Conservation (phyloP, 2,329 filamentous ascomycete species). For the Phyllosticta citrichinensis region DNA sequence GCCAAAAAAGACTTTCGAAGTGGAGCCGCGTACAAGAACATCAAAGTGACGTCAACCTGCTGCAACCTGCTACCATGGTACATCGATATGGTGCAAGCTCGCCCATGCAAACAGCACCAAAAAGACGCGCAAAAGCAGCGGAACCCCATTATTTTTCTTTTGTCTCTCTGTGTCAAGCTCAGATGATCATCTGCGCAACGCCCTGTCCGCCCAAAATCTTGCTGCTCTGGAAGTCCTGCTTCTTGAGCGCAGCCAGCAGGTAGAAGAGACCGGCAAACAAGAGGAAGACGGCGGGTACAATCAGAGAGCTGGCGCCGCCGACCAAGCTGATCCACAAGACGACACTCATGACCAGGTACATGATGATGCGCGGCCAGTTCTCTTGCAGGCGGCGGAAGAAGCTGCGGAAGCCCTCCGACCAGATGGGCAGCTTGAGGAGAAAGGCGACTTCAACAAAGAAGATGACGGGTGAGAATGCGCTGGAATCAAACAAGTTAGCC, state of each 20-base stretch:
- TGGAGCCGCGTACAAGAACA: too few species aligned
- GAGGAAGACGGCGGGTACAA: conserved; percentile 78
- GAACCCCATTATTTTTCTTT: not conserved
- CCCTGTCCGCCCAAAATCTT: conserved; percentile 93
- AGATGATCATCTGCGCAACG: conserved; percentile 97
- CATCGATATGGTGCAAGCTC: too few species aligned
- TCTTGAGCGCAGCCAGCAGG: conserved; percentile 64
- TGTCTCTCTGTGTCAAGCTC: conserved; percentile 14
- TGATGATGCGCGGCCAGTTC: conserved; percentile 89
- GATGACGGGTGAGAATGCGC: conserved; percentile 39
- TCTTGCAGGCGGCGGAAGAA: conserved; percentile 88
- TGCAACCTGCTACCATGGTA: too few species aligned
- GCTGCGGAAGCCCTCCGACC: conserved; percentile 76
- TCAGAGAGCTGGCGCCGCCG: conserved; percentile 54
- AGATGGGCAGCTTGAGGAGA: conserved; percentile 94
- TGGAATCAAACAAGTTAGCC: conserved; percentile 15
- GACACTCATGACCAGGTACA: conserved; percentile 72
- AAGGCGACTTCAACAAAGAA: conserved; percentile 67
- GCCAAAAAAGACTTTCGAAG: too few species aligned
- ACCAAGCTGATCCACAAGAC: conserved; percentile 79
- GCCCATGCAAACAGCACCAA: too few species aligned
- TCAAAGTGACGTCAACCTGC: too few species aligned
- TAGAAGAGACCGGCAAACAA: conserved; percentile 73
- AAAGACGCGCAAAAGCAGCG: too few species aligned
- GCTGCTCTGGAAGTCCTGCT: conserved; percentile 79